A percentile compares a stretch with the other conserved stretches of the same genome.
These are phyloP conservation scores for Aspergillaceae sp. DNA, from an alignment of 2,329 filamentous ascomycete genomes.

Conservation along the genomic window DNA sequence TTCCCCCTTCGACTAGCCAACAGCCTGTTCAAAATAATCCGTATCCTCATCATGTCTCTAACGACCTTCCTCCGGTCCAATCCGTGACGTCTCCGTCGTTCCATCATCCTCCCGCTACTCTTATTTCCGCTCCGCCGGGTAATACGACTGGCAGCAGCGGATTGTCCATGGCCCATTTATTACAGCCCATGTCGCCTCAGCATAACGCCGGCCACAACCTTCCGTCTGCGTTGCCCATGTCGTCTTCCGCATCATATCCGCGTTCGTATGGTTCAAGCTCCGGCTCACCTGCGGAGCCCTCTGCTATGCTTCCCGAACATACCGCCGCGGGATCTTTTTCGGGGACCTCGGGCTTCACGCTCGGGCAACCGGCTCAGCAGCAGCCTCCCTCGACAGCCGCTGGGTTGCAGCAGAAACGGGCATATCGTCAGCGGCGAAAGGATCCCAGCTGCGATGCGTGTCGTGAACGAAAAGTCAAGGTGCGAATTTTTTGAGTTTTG, in stretches of 20 bases:
- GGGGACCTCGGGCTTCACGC: conserved; percentile 24
- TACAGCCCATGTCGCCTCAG: background rate
- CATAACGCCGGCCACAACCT: background rate
- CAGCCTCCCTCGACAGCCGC: conserved; percentile 31
- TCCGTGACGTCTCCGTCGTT: conserved; percentile 25
- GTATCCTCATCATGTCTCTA: conserved; percentile 14
- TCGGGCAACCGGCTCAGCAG: conserved; percentile 40
- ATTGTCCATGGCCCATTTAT: conserved; percentile 24
- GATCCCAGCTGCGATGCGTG: conserved; percentile 97
- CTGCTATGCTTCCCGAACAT: conserved; percentile 27
- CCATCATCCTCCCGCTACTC: conserved; percentile 20
- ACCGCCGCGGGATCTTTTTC: conserved; percentile 32
- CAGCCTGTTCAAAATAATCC: conserved; percentile 1
- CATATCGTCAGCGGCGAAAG: conserved; percentile 89
- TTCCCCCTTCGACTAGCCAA: conserved; percentile 18
- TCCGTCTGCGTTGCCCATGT: conserved; percentile 5
- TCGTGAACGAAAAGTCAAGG: conserved; percentile 67
- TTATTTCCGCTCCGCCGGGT: conserved; percentile 31
- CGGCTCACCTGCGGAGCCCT: conserved; percentile 31
- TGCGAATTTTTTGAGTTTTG: conserved; percentile 16
- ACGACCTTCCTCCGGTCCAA: conserved; percentile 29
- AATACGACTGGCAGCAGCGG: conserved; percentile 19
- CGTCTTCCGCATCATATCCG: conserved; percentile 34
- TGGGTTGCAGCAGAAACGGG: conserved; percentile 65
- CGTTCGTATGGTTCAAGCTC: conserved; percentile 34